phyloP scores from a whole-genome alignment of 345 rosid species.

The Eucalyptus guilfoylei region DNA sequence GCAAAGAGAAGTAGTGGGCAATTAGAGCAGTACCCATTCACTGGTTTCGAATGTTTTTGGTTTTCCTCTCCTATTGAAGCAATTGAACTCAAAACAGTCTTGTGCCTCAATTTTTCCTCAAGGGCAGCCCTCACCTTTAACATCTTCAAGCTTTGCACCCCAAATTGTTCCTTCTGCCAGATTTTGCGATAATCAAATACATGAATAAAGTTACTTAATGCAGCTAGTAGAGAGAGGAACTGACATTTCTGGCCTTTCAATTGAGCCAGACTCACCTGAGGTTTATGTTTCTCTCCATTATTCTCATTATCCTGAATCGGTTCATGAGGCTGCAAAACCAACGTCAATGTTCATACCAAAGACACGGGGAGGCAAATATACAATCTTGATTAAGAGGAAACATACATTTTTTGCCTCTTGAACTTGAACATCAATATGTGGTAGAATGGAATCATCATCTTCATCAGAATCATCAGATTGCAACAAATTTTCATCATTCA shows the following conservation, averaged over 20 bases:
- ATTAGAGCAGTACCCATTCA: slow-evolving; percentile 36
- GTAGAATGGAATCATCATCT: neutral
- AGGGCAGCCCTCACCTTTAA: slow-evolving; percentile 72
- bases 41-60: slow-evolving; percentile 33
- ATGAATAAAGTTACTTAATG: neutral
- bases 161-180: slow-evolving; percentile 49
- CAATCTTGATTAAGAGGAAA: neutral
- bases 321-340: slow-evolving; percentile 1
- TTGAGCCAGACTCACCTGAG: slow-evolving; percentile 23
- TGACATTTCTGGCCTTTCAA: neutral
- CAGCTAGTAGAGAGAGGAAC: neutral
- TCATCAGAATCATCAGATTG: slow-evolving; percentile 12
- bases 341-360: neutral
- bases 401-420: slow-evolving; percentile 10
- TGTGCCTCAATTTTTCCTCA: slow-evolving; percentile 67
- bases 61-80: slow-evolving; percentile 27
- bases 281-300: slow-evolving; percentile 21
- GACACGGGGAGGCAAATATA: neutral
- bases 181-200: neutral
- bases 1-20: neutral
- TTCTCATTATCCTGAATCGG: neutral
- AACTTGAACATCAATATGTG: neutral
- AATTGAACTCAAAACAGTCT: slow-evolving; percentile 24
- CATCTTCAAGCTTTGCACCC: slow-evolving; percentile 69
- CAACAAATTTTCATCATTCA: slow-evolving; percentile 4